Conservation (phyloP, 306 rosid genomes). For the Prunus davidiana region DNA sequence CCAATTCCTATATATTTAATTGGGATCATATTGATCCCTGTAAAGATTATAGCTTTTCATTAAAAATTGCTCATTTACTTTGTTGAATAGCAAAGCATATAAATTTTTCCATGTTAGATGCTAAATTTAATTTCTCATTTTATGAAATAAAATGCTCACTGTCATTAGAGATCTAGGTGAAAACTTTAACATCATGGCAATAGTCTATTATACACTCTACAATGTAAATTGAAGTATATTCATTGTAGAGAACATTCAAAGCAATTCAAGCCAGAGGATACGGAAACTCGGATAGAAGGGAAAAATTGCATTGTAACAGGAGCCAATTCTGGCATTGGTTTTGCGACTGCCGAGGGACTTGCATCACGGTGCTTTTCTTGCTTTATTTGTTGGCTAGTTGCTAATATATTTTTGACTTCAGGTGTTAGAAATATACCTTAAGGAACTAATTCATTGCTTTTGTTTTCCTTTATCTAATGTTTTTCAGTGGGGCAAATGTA, state of each 20-base stretch:
- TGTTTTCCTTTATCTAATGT: not conserved
- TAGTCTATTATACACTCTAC: not conserved
- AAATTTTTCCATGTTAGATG: not conserved
- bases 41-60: not conserved
- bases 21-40: not conserved
- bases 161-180: not conserved
- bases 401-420: not conserved
- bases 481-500: slow-evolving; percentile 77
- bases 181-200: not conserved
- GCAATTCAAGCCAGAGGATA: slow-evolving; percentile 70
- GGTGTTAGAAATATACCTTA: not conserved
- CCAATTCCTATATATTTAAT: not conserved
- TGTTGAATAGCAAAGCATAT: not conserved
- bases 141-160: not conserved
- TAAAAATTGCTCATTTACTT: not conserved
- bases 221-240: slow-evolving; percentile 1
- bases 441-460: not conserved
- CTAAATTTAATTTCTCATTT: not conserved
- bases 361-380: slow-evolving; percentile 64
- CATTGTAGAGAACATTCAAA: slow-evolving; percentile 67
- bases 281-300: slow-evolving; percentile 50
- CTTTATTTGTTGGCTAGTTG: slow-evolving; percentile 7
- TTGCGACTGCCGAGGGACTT: slow-evolving; percentile 81
- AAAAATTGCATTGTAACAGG: slow-evolving; percentile 92
- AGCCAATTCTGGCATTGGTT: slow-evolving; percentile 95